Base-by-base conservation (phyloP, 495 filamentous ascomycete species). In the Penicillium coprophilum region DNA sequence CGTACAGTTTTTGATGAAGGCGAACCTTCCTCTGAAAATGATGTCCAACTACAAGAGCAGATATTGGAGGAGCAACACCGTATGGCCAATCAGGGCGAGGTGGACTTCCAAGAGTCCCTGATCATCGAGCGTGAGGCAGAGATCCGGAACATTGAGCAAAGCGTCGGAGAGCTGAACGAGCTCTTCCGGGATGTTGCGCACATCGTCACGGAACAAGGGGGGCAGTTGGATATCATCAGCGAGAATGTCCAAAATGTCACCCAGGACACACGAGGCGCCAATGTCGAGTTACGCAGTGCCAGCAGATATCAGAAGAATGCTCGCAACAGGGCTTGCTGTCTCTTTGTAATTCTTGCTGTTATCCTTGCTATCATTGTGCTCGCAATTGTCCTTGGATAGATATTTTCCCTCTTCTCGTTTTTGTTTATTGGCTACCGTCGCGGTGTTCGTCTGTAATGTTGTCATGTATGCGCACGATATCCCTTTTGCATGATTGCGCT, bases 141-240 rank as follows among this genome's bases (percentile, higher is more conserved):
- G 77, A 99, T 99, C 62, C 86, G 92, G 30, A 90, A 94, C 64
- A 97, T 99, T 65, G 94, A 99, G 74, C 92, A 96, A 66, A 89
- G 87, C 56, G 93, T 98, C 11, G 88, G 89, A 50, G 94, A 98
- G 66, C 77, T 98, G 52, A 97, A 97, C 63, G 94, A 97, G 70
- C 79, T 98, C 30, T 98, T 97, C 79, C 81, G 91, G 39, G 95
- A 99, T 74, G 90, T 98, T 23, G 95, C 94, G 39, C 90, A 95
- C 63, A 97, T 98, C 62, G 93, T 99, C 36, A 83, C 83, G 60
- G 92, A 96, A 72, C 94, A 99, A 75, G 95, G 94, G 13, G 90
- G 88, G 41, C 82, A 87, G 69, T 78, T 99, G 12, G 90, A 96
- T 70, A 90, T 90, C 47, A 96, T 99, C 64, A 84, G 83, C 58